phyloP scores from a whole-genome alignment of 805 yeast genomes.

The Dipodascopsis uninucleata region DNA sequence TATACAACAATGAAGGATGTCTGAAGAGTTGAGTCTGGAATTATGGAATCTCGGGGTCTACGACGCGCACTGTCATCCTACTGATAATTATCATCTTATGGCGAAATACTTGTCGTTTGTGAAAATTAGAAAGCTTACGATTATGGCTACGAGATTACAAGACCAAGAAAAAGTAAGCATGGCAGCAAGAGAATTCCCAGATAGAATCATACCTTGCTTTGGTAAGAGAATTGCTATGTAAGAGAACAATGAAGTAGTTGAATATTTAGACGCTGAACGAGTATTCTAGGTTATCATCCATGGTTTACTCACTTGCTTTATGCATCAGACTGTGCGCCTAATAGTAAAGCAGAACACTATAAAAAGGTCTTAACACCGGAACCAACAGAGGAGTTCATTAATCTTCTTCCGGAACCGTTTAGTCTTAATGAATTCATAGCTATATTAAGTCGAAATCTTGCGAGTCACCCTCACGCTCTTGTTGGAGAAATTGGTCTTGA shows the following conservation, averaged over 20 bases:
- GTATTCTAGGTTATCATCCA: conserved; percentile 72
- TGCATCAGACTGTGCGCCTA: conserved; percentile 27
- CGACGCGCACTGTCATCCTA: conserved; percentile 44
- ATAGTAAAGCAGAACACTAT: conserved; percentile 55
- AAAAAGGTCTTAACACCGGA: conserved; percentile 43
- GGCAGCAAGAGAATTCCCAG: conserved; percentile 30
- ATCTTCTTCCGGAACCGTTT: conserved; percentile 60
- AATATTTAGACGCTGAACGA: neutral
- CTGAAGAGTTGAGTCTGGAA: too few relatives aligned
- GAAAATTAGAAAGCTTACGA: conserved; percentile 29
- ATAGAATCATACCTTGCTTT: conserved; percentile 38
- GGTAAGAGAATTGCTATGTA: conserved; percentile 23
- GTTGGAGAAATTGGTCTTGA: conserved; percentile 94
- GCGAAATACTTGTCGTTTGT: conserved; percentile 16
- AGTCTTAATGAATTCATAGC: conserved; percentile 39
- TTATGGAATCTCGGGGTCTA: conserved; percentile 16
- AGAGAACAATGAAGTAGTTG: neutral
- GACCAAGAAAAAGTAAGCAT: conserved; percentile 37
- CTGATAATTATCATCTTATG: conserved; percentile 34
- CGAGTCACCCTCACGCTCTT: conserved; percentile 39
- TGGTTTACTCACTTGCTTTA: conserved; percentile 77
- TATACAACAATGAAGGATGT: too few relatives aligned
- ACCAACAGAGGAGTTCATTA: conserved; percentile 41
- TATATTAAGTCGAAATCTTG: conserved; percentile 38
- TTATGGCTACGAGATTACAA: conserved; percentile 39